Percentiles rank a stretch among this genome's conserved stretches.
Evolutionary conservation across 306 rosid genomes (phyloP).

Genomic region (Ziziphus jujuba): DNA sequence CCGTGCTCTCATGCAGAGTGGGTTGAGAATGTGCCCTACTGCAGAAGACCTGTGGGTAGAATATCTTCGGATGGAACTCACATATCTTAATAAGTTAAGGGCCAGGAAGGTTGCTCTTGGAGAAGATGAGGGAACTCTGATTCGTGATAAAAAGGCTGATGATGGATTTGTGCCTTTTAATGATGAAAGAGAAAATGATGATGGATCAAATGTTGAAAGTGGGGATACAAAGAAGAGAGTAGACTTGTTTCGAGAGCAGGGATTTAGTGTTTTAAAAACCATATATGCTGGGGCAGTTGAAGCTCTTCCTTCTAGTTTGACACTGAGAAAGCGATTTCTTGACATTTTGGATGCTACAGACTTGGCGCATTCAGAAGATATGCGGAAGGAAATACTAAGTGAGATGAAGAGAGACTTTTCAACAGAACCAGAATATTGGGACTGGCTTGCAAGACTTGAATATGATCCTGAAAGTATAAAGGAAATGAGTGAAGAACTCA

Average conservation of each 20-base stretch:
- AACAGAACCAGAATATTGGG: slow-evolving; percentile 74
- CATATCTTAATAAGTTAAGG: slow-evolving; percentile 75
- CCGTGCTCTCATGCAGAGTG: slow-evolving; percentile 86
- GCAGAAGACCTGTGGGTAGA: slow-evolving; percentile 95
- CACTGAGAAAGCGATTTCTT: slow-evolving; percentile 64
- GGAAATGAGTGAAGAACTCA: slow-evolving; percentile 40
- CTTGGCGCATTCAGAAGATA: slow-evolving; percentile 62
- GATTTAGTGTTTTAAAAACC: slow-evolving; percentile 52
- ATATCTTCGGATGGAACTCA: slow-evolving; percentile 94
- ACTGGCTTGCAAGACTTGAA: slow-evolving; percentile 82
- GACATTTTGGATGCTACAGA: slow-evolving; percentile 80
- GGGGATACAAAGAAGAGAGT: slow-evolving; percentile 39
- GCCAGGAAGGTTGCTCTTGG: slow-evolving; percentile 95
- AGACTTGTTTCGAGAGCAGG: slow-evolving; percentile 56
- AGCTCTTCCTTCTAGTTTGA: slow-evolving; percentile 72
- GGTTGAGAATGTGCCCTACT: slow-evolving; percentile 71
- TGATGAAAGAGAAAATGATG: slow-evolving; percentile 38
- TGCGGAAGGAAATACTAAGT: slow-evolving; percentile 54
- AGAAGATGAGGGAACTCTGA: slow-evolving; percentile 69
- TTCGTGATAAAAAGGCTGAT: slow-evolving; percentile 36
- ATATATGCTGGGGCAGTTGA: slow-evolving; percentile 65
- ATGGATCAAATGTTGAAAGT: slow-evolving; percentile 27
- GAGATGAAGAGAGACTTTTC: slow-evolving; percentile 74
- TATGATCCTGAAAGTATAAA: slow-evolving; percentile 35
- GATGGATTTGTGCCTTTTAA: slow-evolving; percentile 67